These are phyloP conservation scores for Psilocybe cyanescens DNA, from an alignment of 768 basidiomycete genomes.

Conservation along the genomic window DNA sequence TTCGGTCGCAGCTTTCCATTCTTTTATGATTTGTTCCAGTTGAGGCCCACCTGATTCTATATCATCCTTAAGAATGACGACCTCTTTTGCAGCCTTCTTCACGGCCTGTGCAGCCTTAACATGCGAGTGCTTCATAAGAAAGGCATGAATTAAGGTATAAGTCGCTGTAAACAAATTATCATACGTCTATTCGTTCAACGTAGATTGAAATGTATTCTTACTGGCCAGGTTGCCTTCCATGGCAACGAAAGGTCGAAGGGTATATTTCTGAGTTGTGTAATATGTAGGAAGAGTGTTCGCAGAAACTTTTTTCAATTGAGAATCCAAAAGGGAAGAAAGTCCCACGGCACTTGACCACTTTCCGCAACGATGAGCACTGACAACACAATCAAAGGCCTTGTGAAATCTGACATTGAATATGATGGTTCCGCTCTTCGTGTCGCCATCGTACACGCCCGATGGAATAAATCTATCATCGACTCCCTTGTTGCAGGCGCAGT, in stretches of 20 bases:
- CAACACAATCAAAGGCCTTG: slow-evolving; percentile 76
- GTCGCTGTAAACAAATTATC: slow-evolving; percentile 49
- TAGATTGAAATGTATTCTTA: slow-evolving; percentile 31
- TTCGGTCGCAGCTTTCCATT: slow-evolving; percentile 55
- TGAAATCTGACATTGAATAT: slow-evolving; percentile 58
- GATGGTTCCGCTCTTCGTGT: slow-evolving; percentile 85
- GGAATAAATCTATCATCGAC: slow-evolving; percentile 90
- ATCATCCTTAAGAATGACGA: slow-evolving; percentile 64
- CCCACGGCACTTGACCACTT: slow-evolving; percentile 33
- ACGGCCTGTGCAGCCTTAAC: slow-evolving; percentile 73
- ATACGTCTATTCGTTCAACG: slow-evolving; percentile 9
- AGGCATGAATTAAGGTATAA: slow-evolving; percentile 77
- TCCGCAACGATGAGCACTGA: slow-evolving; percentile 41
- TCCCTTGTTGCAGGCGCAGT: slow-evolving; percentile 82
- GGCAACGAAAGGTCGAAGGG: slow-evolving; percentile 8
- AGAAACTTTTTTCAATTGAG: slow-evolving; percentile 21
- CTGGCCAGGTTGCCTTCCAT: slow-evolving; percentile 62
- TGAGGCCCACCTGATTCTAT: slow-evolving; percentile 49
- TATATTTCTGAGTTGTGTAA: slow-evolving; percentile 10
- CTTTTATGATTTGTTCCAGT: slow-evolving; percentile 65
- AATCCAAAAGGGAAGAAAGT: slow-evolving; percentile 30
- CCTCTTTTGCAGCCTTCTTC: slow-evolving; percentile 70
- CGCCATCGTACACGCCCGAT: slow-evolving; percentile 94
- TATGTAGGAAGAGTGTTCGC: neutral
- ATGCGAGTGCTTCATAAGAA: slow-evolving; percentile 69